A percentile compares a stretch with the other conserved stretches of the same genome.
These are phyloP conservation scores for Passalora sequoiae DNA, from an alignment of 2,329 filamentous ascomycete species.

Conservation along the genomic window DNA sequence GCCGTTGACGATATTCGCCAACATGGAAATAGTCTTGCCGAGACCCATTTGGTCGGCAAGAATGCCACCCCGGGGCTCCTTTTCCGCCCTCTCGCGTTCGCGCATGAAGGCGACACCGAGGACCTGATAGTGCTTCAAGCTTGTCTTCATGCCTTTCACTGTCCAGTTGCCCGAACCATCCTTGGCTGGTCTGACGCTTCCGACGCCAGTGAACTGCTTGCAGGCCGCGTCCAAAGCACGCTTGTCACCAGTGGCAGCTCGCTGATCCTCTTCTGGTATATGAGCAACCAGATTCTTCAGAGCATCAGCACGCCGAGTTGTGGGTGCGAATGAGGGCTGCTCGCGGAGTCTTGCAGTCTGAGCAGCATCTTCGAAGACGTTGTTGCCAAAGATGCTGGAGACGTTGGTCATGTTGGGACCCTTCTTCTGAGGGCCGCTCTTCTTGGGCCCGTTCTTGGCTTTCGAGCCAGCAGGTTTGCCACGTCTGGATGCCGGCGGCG, in stretches of 20 bases:
- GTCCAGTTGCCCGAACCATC: conserved; percentile 37
- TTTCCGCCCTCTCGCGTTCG: conserved; percentile 40
- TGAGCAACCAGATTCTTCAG: conserved; percentile 39
- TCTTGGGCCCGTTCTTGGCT: conserved; percentile 4
- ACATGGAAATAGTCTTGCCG: conserved; percentile 77
- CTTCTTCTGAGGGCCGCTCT: conserved; percentile 26
- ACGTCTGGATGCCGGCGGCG: background rate
- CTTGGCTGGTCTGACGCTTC: conserved; percentile 26
- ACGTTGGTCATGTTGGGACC: conserved; percentile 16
- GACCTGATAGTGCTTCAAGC: conserved; percentile 49
- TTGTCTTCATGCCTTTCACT: conserved; percentile 46
- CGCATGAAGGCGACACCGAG: conserved; percentile 53
- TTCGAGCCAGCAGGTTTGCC: no score
- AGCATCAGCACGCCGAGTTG: conserved; percentile 27
- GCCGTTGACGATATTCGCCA: conserved; percentile 45
- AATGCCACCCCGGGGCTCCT: conserved; percentile 60
- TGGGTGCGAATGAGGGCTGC: conserved; percentile 21
- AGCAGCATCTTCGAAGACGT: conserved; percentile 26
- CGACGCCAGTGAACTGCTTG: conserved; percentile 39
- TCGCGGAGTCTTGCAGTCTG: conserved; percentile 11
- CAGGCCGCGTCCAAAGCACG: conserved; percentile 36
- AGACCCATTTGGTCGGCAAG: conserved; percentile 99
- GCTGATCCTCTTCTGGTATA: conserved; percentile 35
- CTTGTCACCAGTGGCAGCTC: conserved; percentile 35
- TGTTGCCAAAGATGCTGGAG: conserved; percentile 14